Evolutionary conservation across 345 rosid species (phyloP), one percentile per base, ranked within the genome.

Genomic region (Dovyalis caffra): DNA sequence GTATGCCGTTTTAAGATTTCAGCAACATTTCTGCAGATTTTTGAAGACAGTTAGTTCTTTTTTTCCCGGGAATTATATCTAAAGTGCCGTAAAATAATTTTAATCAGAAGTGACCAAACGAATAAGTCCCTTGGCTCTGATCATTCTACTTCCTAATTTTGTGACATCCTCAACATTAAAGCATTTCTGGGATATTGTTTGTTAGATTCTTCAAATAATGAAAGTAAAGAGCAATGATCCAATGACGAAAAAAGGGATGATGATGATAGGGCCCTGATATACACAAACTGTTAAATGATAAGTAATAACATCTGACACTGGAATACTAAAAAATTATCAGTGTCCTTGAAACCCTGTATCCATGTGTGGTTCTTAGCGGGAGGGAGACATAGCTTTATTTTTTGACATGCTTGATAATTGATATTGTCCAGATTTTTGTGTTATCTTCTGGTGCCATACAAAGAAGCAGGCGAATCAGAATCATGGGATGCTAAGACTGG

Each of bases 401-500:
- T 16, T 47, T 0, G n/a, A 47, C 53, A 47, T 47, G n/a, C 21
- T 47, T 47, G 21, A 40, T 40, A 40, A 40, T 40, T 40, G 12
- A 18, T 5, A 18, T n/a, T n/a, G n/a, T 6, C n/a, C 53, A 47
- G 21, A 5, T 1, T 18, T 18, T 47, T 47, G 20, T 5, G n/a
- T 47, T 47, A 21, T 47, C 47, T 38, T 29, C 9, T 37, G 65
- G 56, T 45, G 70, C 66, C 73, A 66, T 35, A 47, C 64, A 35
- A 35, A 45, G 79, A 75, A 70, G 75, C 76, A 74, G 25, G 23
- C 69, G 56, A 67, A 26, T 16, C 6, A 16, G 56, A 68, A 45
- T 28, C 25, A 47, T 25, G 47, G 25, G 66, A 20, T 49, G 56
- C 56, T 20, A 18, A 20, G 56, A 20, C 56, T 49, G n/a, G 56